phyloP scores from a whole-genome alignment of 495 filamentous ascomycete species.

The Xylaria cubensis region DNA sequence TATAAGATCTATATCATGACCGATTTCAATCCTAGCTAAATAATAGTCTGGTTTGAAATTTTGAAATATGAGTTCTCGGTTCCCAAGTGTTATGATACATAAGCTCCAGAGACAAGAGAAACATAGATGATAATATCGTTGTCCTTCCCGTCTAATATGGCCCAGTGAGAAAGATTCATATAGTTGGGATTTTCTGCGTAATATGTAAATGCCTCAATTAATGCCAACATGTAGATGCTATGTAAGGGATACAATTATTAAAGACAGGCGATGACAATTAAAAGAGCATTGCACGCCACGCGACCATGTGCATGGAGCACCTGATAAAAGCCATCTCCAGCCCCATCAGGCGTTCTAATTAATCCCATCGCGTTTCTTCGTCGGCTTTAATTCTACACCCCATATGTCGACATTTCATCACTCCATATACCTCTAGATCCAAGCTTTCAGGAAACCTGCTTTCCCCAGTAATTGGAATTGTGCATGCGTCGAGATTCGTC shows the following conservation, averaged over 20 bases:
- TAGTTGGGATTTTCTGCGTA: not conserved
- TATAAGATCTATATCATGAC: slow-evolving; percentile 5
- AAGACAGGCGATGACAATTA: slow-evolving; percentile 16
- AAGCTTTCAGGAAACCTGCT: not conserved
- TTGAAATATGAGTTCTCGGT: not conserved
- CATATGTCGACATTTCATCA: not conserved
- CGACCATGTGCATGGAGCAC: not conserved
- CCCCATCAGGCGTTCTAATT: not conserved
- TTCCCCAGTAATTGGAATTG: not conserved
- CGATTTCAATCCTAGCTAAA: not conserved
- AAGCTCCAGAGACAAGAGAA: not conserved
- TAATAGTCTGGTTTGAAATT: not conserved
- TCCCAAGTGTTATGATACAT: not conserved
- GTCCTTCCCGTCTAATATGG: not conserved
- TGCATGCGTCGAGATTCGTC: not conserved
- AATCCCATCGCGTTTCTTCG: not conserved
- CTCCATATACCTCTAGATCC: not conserved
- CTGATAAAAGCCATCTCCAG: not conserved
- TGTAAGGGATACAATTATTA: slow-evolving; percentile 32
- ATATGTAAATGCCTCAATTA: slow-evolving; percentile 32
- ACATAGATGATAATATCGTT: not conserved
- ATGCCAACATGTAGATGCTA: slow-evolving; percentile 33
- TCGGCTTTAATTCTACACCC: not conserved
- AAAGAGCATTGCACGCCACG: not conserved
- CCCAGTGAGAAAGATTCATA: not conserved